phyloP scores from a whole-genome alignment of 352 stramenopile genomes.

The Pythium vanterpoolii region DNA sequence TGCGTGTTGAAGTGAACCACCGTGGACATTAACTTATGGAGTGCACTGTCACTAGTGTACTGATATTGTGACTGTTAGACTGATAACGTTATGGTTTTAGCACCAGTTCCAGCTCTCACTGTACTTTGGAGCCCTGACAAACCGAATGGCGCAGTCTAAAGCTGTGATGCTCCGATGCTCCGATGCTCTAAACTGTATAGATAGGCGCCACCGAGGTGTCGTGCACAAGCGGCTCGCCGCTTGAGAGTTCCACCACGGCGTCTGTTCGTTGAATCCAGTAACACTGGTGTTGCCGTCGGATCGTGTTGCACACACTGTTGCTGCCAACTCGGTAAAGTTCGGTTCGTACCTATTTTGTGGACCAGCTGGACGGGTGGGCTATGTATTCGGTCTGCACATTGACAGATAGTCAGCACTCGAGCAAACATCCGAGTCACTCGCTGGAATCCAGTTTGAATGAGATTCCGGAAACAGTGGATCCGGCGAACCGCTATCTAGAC shows the following conservation, averaged over 20 bases:
- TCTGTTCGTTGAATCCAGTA: constrained; percentile 11
- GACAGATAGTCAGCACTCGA: constrained; percentile 18
- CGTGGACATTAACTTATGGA: neutral
- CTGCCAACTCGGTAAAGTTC: too few relatives aligned
- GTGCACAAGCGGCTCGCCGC: too few relatives aligned
- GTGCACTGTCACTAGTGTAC: neutral
- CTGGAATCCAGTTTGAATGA: neutral
- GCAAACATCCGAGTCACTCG: too few relatives aligned
- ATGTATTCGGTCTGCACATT: constrained; percentile 9
- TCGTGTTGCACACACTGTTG: neutral
- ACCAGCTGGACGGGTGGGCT: neutral
- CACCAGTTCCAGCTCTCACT: too few relatives aligned
- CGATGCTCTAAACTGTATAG: too few relatives aligned
- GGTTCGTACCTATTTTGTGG: neutral
- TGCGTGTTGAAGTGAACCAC: neutral
- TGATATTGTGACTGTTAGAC: neutral
- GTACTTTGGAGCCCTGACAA: too few relatives aligned
- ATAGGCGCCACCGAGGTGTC: neutral
- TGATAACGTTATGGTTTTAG: too few relatives aligned
- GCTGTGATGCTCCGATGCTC: too few relatives aligned
- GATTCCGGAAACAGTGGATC: neutral
- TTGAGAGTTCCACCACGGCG: neutral
- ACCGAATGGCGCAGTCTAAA: too few relatives aligned
- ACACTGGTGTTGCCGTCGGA: too few relatives aligned
- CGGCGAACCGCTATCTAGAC: neutral